Evolutionary conservation across 139 green algal genomes (phyloP).

Genomic region (Gonium pectorale): DNA sequence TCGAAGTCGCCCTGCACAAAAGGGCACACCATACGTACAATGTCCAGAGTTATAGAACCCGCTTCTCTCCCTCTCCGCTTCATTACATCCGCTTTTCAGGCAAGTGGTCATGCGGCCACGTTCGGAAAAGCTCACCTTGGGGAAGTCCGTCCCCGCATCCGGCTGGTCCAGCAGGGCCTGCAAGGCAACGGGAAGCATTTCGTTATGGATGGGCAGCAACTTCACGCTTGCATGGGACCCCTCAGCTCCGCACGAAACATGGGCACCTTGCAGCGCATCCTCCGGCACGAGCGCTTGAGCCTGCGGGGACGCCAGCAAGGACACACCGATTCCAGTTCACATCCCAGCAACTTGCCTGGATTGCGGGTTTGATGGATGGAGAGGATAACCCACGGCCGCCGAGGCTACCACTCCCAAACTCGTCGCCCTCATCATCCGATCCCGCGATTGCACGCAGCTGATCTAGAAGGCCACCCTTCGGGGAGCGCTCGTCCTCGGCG

Average conservation of each 20-base stretch:
- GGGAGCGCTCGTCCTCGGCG: background rate
- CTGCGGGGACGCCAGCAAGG: background rate
- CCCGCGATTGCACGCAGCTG: constrained; percentile 16
- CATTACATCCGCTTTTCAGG: too few species aligned
- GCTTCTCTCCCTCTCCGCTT: background rate
- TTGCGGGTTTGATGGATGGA: background rate
- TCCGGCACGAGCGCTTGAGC: too few species aligned
- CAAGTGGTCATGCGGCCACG: too few species aligned
- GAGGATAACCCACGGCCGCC: background rate
- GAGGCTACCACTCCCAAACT: background rate
- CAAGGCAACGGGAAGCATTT: too few species aligned
- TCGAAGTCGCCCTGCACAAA: constrained; percentile 44
- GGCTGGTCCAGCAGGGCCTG: constrained; percentile 38
- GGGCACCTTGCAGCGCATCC: too few species aligned
- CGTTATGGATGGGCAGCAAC: too few species aligned
- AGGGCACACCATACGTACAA: background rate
- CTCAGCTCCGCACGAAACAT: too few species aligned
- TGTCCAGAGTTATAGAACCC: background rate
- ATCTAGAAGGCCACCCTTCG: background rate
- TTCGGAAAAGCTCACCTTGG: constrained; percentile 10
- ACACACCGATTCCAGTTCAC: too few species aligned
- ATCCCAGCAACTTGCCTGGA: constrained; percentile 6
- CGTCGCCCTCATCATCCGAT: constrained; percentile 18
- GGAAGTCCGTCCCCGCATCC: background rate
- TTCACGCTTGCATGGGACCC: background rate